Evolutionary conservation across 495 filamentous ascomycete species (phyloP).

Genomic region (Penicillium silybi): DNA sequence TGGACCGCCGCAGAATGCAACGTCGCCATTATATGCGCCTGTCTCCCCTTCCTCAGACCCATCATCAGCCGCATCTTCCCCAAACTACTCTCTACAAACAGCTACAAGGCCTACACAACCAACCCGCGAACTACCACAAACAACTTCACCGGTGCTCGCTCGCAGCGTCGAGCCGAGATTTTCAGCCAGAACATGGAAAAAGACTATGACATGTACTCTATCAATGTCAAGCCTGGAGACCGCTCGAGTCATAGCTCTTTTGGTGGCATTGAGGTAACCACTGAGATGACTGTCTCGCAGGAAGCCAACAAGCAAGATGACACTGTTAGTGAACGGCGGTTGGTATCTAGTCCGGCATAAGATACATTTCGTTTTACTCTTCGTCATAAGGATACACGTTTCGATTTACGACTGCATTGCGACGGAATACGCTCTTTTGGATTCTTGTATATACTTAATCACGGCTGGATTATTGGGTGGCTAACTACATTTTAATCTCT

Average conservation of each 20-base stretch:
- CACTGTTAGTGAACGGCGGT: conserved; percentile 17
- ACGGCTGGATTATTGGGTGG: background rate
- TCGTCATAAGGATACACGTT: background rate
- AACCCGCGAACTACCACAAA: conserved; percentile 8
- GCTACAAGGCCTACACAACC: conserved; percentile 12
- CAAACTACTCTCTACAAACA: conserved; percentile 49
- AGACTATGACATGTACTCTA: conserved; percentile 32
- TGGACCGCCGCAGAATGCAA: conserved; percentile 90
- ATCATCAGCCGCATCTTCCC: conserved; percentile 72
- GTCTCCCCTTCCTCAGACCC: conserved; percentile 80
- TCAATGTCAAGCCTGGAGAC: conserved; percentile 28
- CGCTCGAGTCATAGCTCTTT: conserved; percentile 7
- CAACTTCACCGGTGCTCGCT: conserved; percentile 14
- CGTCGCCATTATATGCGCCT: conserved; percentile 75
- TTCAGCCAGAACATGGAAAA: conserved; percentile 24
- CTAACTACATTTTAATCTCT: conserved; percentile 4
- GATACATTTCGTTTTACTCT: background rate
- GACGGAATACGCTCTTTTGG: conserved; percentile 2
- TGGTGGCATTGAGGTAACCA: conserved; percentile 35
- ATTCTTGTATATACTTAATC: background rate
- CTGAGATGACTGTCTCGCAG: conserved; percentile 30
- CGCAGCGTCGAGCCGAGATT: conserved; percentile 16
- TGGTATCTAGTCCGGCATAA: conserved; percentile 25
- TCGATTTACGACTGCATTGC: conserved; percentile 9
- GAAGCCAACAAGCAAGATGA: conserved; percentile 20